A percentile compares a stretch with the other conserved stretches of the same genome.
Evolutionary conservation across 2,329 filamentous ascomycete genomes (phyloP).

Genomic region (Ophiocordyceps polyrhachis-furcata): DNA sequence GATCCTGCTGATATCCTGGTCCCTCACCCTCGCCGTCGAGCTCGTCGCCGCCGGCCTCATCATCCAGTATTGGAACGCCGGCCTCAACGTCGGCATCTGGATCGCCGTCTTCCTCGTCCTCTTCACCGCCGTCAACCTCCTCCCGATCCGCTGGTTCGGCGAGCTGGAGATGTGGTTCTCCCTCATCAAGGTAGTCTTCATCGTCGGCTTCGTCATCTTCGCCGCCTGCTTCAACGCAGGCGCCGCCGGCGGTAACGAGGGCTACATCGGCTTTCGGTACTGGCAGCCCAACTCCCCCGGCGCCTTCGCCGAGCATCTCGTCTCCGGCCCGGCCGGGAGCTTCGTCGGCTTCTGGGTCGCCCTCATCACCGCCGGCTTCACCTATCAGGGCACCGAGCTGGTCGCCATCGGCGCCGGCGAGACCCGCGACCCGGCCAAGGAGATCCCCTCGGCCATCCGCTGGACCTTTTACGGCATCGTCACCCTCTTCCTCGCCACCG

Average conservation of each 20-base stretch:
- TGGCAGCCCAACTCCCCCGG: conserved; percentile 41
- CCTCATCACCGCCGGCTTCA: conserved; percentile 49
- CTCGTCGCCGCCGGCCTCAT: conserved; percentile 55
- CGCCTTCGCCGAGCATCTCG: conserved; percentile 43
- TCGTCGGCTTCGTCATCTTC: conserved; percentile 60
- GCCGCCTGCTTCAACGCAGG: conserved; percentile 51
- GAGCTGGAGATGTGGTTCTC: conserved; percentile 68
- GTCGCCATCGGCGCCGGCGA: conserved; percentile 67
- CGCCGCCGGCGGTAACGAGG: conserved; percentile 42
- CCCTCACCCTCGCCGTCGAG: conserved; percentile 54
- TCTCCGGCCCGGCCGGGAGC: conserved; percentile 43
- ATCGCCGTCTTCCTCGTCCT: conserved; percentile 56
- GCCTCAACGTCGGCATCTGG: conserved; percentile 49
- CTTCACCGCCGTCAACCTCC: conserved; percentile 49
- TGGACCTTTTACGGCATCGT: conserved; percentile 63
- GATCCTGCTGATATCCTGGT: conserved; percentile 71
- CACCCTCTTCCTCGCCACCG: conserved; percentile 42
- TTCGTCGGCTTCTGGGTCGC: conserved; percentile 55
- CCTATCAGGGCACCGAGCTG: conserved; percentile 55
- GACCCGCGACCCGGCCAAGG: conserved; percentile 51
- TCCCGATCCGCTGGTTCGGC: conserved; percentile 55
- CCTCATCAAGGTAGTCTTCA: conserved; percentile 57
- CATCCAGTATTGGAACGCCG: conserved; percentile 53
- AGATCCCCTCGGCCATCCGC: conserved; percentile 52
- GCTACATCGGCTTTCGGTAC: conserved; percentile 57